Evolutionary conservation across 352 stramenopile species (phyloP).

Genomic region (Phytophthora pistaciae): DNA sequence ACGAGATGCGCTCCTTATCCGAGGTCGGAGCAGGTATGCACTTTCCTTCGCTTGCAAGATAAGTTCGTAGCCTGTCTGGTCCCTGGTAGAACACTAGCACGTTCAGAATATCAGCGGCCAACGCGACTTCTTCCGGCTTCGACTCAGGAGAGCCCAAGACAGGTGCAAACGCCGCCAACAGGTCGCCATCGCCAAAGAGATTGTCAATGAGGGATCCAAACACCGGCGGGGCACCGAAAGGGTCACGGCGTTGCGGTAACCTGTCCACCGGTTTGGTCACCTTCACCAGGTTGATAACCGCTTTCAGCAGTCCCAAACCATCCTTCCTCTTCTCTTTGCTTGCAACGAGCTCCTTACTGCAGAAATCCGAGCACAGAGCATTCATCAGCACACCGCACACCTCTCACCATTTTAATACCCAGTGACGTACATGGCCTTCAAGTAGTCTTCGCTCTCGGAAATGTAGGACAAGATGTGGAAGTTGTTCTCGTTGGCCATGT

Average conservation of each 20-base stretch:
- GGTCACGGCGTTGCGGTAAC: constrained; percentile 61
- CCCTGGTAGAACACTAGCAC: constrained; percentile 78
- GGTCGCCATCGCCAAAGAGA: constrained; percentile 68
- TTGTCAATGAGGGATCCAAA: constrained; percentile 73
- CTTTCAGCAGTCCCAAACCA: constrained; percentile 74
- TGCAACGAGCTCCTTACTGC: constrained; percentile 62
- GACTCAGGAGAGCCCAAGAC: constrained; percentile 62
- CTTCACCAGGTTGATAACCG: constrained; percentile 73
- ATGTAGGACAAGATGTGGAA: constrained; percentile 87
- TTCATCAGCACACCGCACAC: constrained; percentile 13
- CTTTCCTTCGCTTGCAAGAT: constrained; percentile 76
- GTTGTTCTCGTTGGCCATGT: constrained; percentile 90
- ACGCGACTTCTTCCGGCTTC: constrained; percentile 50
- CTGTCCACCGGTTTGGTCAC: constrained; percentile 75
- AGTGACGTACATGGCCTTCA: constrained; percentile 60
- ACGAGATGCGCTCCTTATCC: constrained; percentile 73
- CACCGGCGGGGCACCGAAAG: constrained; percentile 58
- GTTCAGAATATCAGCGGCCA: constrained; percentile 77
- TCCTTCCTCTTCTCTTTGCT: constrained; percentile 48
- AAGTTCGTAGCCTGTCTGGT: constrained; percentile 69
- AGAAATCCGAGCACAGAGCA: not conserved
- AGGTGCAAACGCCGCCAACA: constrained; percentile 66
- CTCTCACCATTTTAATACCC: not conserved
- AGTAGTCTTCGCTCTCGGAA: constrained; percentile 77
- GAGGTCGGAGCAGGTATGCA: constrained; percentile 65